Base-by-base conservation (phyloP, 1,284 basidiomycete genomes). In the Trametes polyzona region DNA sequence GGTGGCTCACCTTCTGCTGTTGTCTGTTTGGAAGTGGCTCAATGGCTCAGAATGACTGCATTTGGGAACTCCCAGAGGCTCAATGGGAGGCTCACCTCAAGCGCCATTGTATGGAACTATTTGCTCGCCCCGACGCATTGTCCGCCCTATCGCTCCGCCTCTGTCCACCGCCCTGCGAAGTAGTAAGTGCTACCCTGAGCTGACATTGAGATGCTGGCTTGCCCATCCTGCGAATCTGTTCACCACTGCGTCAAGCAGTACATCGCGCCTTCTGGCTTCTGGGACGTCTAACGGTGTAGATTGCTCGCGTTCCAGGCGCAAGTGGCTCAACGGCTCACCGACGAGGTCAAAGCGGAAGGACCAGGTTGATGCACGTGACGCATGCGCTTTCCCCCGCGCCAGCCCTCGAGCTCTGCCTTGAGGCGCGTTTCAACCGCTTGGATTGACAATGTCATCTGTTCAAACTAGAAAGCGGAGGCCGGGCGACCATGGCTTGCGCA, bases 1-100 rank as follows among this genome's bases (percentile, higher is more conserved):
- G 44, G 55, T 57, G 55, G 55, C 50, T 57, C 55, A 48, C 30
- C 30, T 29, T 24, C n/a, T 52, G 50, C 47, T 56, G 41, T 49
- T 14, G 41, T 27, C 27, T 56, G 54, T 56, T 56, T 56, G 54
- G 33, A 14, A 50, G 54, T 39, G 54, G 54, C 54, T 50, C 54
- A 56, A 47, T 49, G 57, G 57, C 57, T 58, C 47, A 33, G 36
- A 29, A 19, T 10, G 12, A 12, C 52, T 41, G 36, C 1, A 48
- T 48, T 21, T 55, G 39, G 46, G 11, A 48, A 48, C 4, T 24
- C 23, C 24, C 35, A 37, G 33, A 49, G 46, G 44, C 24, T 32
- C 44, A 33, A 26, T 26, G 32, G 21, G 43, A 32, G 54, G 52
- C 53, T 47, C 40, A 30, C 46, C 27, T n/a, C 42, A 16, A 37